Evolutionary conservation across 2,329 filamentous ascomycete species (phyloP).

Genomic region (Trichoderma lentiforme): DNA sequence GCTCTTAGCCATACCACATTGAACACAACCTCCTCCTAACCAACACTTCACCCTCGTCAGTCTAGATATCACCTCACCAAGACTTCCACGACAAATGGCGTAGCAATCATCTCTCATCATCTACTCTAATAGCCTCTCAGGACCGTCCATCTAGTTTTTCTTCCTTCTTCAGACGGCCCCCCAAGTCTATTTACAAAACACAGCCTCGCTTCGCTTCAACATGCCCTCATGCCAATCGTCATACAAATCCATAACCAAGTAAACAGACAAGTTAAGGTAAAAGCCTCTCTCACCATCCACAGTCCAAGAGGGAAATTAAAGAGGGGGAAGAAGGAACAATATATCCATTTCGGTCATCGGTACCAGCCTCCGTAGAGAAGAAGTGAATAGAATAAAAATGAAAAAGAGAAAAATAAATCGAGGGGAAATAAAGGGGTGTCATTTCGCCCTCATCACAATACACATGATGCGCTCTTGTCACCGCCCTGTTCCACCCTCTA

Average conservation of each 20-base stretch:
- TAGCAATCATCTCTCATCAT: slow-evolving; percentile 10
- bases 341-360: neutral
- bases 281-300: neutral
- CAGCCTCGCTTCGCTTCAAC: neutral
- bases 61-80: neutral
- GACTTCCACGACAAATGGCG: neutral
- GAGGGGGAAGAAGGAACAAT: neutral
- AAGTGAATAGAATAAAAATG: neutral
- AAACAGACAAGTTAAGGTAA: neutral
- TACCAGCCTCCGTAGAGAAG: neutral
- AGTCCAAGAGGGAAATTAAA: neutral
- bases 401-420: neutral
- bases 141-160: neutral
- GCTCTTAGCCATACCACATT: neutral
- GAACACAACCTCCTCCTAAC: neutral
- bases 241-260: neutral
- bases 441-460: neutral
- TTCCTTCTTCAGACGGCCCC: neutral
- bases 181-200: neutral
- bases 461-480: neutral
- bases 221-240: neutral
- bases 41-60: no score
- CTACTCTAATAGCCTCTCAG: slow-evolving; percentile 7
- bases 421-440: neutral
- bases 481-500: slow-evolving; percentile 10